Conservation (phyloP, 768 basidiomycete genomes). For the Tulasnella sp. region DNA sequence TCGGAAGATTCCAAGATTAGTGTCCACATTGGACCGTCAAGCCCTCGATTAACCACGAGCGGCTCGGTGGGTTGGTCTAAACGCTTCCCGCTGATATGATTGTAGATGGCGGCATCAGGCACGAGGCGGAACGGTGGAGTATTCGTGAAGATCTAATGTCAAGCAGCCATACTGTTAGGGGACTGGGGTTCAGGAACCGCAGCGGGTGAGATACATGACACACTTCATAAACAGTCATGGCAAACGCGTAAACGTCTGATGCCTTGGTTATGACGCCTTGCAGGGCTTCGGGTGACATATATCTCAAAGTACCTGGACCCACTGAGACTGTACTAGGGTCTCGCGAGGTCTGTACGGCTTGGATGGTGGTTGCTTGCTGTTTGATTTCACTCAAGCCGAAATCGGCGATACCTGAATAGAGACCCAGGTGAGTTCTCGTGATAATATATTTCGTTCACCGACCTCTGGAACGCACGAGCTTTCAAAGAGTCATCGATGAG, state of each 20-base stretch:
- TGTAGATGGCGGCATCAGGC: background rate
- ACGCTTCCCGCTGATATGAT: background rate
- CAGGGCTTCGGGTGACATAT: constrained; percentile 2
- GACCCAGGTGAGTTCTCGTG: no score
- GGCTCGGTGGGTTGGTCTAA: background rate
- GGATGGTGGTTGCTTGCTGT: background rate
- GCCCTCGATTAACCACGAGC: background rate
- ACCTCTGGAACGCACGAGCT: background rate
- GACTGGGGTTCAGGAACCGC: background rate
- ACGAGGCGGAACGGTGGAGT: background rate
- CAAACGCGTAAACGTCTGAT: background rate
- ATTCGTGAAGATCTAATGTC: background rate
- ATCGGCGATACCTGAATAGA: constrained; percentile 6
- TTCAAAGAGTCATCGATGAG: background rate
- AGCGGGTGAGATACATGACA: background rate
- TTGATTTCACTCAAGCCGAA: constrained; percentile 3
- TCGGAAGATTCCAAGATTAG: background rate
- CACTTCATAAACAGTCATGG: constrained; percentile 3
- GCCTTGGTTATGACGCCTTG: background rate
- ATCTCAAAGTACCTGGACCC: background rate
- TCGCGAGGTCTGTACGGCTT: background rate
- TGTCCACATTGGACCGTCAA: background rate
- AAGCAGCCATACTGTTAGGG: background rate
- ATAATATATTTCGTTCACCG: no score
- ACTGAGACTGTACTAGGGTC: background rate